A percentile compares a stretch with the other conserved stretches of the same genome.
Evolutionary conservation across 345 rosid species (phyloP).

Genomic region (Camelina neglecta): DNA sequence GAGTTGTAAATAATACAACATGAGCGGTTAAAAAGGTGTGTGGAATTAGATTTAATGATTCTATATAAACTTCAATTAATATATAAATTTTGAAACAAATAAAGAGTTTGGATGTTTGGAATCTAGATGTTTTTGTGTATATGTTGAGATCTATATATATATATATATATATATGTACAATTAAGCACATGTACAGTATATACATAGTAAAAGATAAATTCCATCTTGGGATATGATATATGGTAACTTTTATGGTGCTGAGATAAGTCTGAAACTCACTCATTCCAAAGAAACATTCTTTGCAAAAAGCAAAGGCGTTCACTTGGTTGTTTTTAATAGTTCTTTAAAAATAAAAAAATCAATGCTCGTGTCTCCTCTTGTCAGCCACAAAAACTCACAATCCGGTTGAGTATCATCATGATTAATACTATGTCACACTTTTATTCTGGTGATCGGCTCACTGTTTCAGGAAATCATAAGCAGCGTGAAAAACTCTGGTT

Average conservation of each 20-base stretch:
- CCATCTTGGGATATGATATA: constrained; percentile 49
- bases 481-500: constrained; percentile 8
- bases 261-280: constrained; percentile 42
- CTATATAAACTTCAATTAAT: background rate
- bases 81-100: background rate
- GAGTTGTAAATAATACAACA: background rate
- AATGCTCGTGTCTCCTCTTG: constrained; percentile 35
- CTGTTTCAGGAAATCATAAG: constrained; percentile 1
- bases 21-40: constrained; percentile 11
- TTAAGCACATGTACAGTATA: constrained; percentile 22
- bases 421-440: constrained; percentile 13
- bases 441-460: constrained; percentile 16
- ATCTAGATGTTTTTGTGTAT: constrained; percentile 7
- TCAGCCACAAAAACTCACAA: constrained; percentile 34
- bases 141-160: background rate
- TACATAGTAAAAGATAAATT: constrained; percentile 31
- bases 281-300: constrained; percentile 50
- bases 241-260: constrained; percentile 46
- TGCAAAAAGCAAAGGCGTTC: constrained; percentile 42
- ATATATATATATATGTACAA: background rate
- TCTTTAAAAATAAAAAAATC: constrained; percentile 1
- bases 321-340: constrained; percentile 25
- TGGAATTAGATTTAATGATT: background rate
- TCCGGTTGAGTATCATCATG: constrained; percentile 20
- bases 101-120: constrained; percentile 1